Conservation (phyloP, 1,139 yeast genomes). For the Debaryomyces robertsiae region DNA sequence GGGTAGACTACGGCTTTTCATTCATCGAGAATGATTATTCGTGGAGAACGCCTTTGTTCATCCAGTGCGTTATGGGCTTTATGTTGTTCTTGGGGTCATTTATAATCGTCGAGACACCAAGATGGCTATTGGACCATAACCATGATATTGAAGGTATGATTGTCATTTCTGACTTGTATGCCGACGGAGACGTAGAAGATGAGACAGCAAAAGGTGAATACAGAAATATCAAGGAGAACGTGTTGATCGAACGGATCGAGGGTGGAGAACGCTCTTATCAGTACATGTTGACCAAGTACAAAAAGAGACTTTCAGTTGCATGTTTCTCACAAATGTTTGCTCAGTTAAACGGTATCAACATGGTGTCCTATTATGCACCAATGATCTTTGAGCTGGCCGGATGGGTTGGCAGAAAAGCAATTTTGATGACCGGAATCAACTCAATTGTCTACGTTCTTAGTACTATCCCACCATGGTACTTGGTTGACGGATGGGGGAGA, state of each 20-base stretch:
- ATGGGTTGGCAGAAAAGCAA: slow-evolving; percentile 86
- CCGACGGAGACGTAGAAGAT: slow-evolving; percentile 57
- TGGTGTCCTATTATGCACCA: slow-evolving; percentile 91
- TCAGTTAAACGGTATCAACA: slow-evolving; percentile 90
- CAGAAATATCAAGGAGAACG: slow-evolving; percentile 47
- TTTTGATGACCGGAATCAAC: slow-evolving; percentile 91
- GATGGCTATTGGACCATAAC: slow-evolving; percentile 87
- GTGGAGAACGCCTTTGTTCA: slow-evolving; percentile 79
- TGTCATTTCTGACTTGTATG: slow-evolving; percentile 49
- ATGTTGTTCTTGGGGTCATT: slow-evolving; percentile 71
- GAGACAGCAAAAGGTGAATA: slow-evolving; percentile 61
- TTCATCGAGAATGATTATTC: slow-evolving; percentile 55
- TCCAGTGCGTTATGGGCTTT: slow-evolving; percentile 77
- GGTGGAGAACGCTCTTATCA: slow-evolving; percentile 68
- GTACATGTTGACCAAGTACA: slow-evolving; percentile 65
- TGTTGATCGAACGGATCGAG: slow-evolving; percentile 67
- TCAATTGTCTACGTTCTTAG: slow-evolving; percentile 71
- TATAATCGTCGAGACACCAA: slow-evolving; percentile 81
- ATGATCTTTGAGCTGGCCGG: slow-evolving; percentile 94
- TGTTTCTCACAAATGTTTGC: slow-evolving; percentile 92
- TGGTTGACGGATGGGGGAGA: slow-evolving; percentile 90
- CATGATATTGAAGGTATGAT: slow-evolving; percentile 82
- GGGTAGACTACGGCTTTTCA: slow-evolving; percentile 87
- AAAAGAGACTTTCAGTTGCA: slow-evolving; percentile 80
- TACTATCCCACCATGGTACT: slow-evolving; percentile 88